These are phyloP conservation scores for Capniomyces stellatus DNA, from an alignment of 371 early-diverging fungal genomes.

Conservation along the genomic window DNA sequence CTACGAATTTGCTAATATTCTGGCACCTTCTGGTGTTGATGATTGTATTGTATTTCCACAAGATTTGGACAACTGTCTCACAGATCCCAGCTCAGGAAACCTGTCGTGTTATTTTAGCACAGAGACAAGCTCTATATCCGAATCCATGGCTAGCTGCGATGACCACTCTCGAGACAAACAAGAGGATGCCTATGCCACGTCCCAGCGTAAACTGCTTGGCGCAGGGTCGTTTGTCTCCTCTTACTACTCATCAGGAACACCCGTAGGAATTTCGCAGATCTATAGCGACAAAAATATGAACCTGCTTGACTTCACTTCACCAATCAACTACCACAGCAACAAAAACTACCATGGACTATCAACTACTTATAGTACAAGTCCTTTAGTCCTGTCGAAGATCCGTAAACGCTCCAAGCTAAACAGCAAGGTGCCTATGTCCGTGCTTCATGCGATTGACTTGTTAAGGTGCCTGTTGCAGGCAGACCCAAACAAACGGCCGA, in stretches of 20 bases:
- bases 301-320: not conserved
- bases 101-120: too few relatives aligned
- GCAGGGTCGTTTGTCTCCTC: too few relatives aligned
- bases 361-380: not conserved
- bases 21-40: not conserved
- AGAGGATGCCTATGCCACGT: not conserved
- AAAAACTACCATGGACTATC: not conserved
- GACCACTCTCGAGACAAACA: too few relatives aligned
- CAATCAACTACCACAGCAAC: not conserved
- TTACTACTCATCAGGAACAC: not conserved
- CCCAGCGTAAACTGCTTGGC: not conserved
- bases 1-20: not conserved
- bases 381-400: not conserved
- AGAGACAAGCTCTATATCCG: not conserved
- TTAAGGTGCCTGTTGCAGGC: conserved; percentile 17
- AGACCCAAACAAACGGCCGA: conserved; percentile 15
- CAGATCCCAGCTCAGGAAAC: too few relatives aligned
- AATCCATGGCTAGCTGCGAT: not conserved
- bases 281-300: not conserved
- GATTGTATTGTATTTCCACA: too few relatives aligned
- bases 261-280: not conserved
- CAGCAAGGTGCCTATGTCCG: conserved; percentile 12
- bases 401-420: not conserved
- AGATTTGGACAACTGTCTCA: too few relatives aligned
- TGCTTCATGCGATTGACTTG: conserved; percentile 18